Evolutionary conservation across 352 stramenopile species (phyloP), one percentile per base, ranked within the genome.

Genomic region (Elongisporangium senticosum): DNA sequence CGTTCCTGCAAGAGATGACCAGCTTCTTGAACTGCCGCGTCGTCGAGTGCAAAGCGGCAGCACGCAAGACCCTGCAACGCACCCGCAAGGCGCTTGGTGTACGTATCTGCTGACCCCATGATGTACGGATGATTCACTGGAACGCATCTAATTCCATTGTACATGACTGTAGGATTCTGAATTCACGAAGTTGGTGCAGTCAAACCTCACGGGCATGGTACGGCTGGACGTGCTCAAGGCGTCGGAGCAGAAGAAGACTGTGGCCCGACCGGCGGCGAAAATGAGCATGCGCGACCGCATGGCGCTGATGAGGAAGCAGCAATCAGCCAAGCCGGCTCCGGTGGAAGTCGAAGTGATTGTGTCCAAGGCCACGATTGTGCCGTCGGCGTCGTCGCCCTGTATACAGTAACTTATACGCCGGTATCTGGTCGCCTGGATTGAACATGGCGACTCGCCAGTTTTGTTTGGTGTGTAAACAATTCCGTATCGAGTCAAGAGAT

Each of bases 211-310:
- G 20, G 78, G 74, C 3, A 81, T 63, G 1, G 68, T 67, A 1
- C 78, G 86, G 55, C 55, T 87, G 11, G 81, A 90, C 23, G 67
- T 89, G 1, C 58, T 90, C n/a, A 85, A 82, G 54, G 76, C 78
- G 13, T 87, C 77, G 1, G 67, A 86, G 49, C 56, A 64, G 54
- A 81, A 74, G 43, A 79, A 78, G 43, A 65, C 60, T 49, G 48
- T 63, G 11, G 54, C 47, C 37, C 51, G 20, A 19, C 48, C 58
- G 17, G 51, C 64, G 13, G 63, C 61, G n/a, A 79, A 79, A 28
- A 56, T 71, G n/a, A 82, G 71, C 37, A 76, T 86, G 47, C 75
- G 75, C 3, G 75, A 86, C 33, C 73, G 75, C 2, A 83, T 86
- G 76, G 55, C 76, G 20, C 71, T 78, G 49, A 68, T 86, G 62